Base-by-base conservation (phyloP, 176 grass and related monocot genomes). In the Carex scoparia region DNA sequence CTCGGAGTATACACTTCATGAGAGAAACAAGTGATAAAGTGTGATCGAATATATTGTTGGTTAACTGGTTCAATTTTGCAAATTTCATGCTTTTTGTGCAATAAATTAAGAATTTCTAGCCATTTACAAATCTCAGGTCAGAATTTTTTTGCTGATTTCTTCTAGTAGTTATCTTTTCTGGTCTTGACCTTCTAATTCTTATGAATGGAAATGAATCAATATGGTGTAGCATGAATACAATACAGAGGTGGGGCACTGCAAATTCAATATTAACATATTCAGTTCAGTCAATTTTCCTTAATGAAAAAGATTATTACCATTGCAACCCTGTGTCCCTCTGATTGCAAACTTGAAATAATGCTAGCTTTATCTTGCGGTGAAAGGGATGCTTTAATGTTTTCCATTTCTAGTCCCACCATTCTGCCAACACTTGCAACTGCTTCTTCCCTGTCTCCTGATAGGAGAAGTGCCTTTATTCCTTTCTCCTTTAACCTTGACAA, bases 371-470 rank as follows among this genome's bases (percentile, higher is more conserved):
- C 84, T 70, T 98, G 88, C 18, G 93, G 96, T 88, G 88, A 89
- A 70, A 92, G 77, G 54, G 91, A 93, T 79, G 91, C 85, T 23
- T 90, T 90, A 69, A 88, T 84, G 71, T 92, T 87, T 83, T 90
- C 84, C 40, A 48, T 87, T 87, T 86, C 84, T 37, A 95, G 88
- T 84, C 96, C 93, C 48, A 98, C 85, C 86, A 91, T 84, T 73
- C 84, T 54, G 59, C 93, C 96, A 33, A 98, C 91, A 79, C 93
- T 93, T 85, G 86, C 81, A 46, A 92, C 96, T 82, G 93, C 88
- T 78, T 95, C 93, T 91, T 95, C 84, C 89, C 91, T 93, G 86
- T 98, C 95, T 46, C 95, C 93, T 84, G 95, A 95, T 59, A 95
- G 76, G 16, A 98, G 90, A 64, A 92, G 73, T 13, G 88, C 38